A percentile compares a stretch with the other conserved stretches of the same genome.
Conservation (phyloP, 1,284 basidiomycete species). For the Porphyrellus sp. region DNA sequence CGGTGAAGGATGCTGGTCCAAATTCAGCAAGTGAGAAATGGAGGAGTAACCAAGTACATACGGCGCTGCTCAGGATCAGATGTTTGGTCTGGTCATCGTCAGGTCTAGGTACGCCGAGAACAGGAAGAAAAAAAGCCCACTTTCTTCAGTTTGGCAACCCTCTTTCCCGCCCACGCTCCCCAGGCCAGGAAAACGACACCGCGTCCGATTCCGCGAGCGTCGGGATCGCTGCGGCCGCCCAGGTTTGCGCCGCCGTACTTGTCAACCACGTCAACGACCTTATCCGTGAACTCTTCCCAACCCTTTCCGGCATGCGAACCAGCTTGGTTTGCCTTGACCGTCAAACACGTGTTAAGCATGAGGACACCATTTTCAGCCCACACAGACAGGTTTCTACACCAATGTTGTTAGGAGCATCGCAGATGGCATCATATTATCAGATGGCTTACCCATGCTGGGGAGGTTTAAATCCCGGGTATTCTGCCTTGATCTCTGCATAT, state of each 20-base stretch:
- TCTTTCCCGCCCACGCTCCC: constrained; percentile 86
- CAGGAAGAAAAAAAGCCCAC: constrained; percentile 40
- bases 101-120: constrained; percentile 19
- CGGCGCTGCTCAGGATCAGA: constrained; percentile 78
- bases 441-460: constrained; percentile 81
- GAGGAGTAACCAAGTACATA: constrained; percentile 37
- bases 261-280: constrained; percentile 65
- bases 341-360: constrained; percentile 88
- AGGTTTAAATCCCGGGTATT: constrained; percentile 76
- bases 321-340: constrained; percentile 72
- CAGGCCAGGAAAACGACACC: constrained; percentile 87
- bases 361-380: constrained; percentile 91
- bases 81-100: constrained; percentile 66
- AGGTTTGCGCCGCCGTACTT: constrained; percentile 77
- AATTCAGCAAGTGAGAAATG: constrained; percentile 24
- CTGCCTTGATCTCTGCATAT: constrained; percentile 82
- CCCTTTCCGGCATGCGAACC: constrained; percentile 84
- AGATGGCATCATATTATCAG: constrained; percentile 21
- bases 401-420: constrained; percentile 15
- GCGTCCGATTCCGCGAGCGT: constrained; percentile 53
- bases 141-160: constrained; percentile 77
- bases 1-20: constrained; percentile 74
- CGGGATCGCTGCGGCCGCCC: constrained; percentile 38
- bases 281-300: constrained; percentile 84
- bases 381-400: constrained; percentile 62